Base-by-base conservation (phyloP, 495 filamentous ascomycete genomes). In the Talaromyces adpressus region DNA sequence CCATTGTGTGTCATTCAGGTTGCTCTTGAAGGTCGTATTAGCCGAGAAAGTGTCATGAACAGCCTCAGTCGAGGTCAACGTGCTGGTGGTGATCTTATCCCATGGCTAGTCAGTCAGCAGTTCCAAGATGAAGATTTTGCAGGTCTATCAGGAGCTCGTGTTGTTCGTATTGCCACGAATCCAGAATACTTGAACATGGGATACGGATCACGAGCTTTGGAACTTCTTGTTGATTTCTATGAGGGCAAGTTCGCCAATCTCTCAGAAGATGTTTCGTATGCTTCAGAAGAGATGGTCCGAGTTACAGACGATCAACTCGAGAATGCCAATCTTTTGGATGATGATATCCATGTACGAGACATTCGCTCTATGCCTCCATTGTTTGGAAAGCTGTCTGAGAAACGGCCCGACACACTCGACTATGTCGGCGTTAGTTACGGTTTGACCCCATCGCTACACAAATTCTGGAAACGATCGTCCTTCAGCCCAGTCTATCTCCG, bases 51-150 rank as follows among this genome's bases (percentile, higher is more conserved):
- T 71, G 92, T 99, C 1, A 81, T 96, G 53, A 93, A 91, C 74
- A 88, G 89, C 69, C 75, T 99, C 64, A 92, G 89, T 70, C 85
- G 95, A 68, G 95, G 95, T 25, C 89, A 92, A 71, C 82, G 96
- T 59, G 91, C 93, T 8, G 90, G 92, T 22, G 95, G 95, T 63
- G 95, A 99, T 72, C 79, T 99, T 53, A 99, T 99, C 59, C 95
- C 95, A 1, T 99, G 95, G 95, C 84, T 98, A 49, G 90, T 99
- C 61, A 93, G 90, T 72, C 94, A 98, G 72, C 95, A 99, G 74
- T 99, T 97, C 78, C 95, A 98, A 71, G 95, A 99, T 68, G 91
- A 96, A 66, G 91, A 96, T 61, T 99, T 99, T 68, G 94, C 94
- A 25, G 88, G 89, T 62, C 83, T 98, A 16, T 97, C 92, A 6